Base-by-base conservation (phyloP, 225 moss, liverwort and hornwort species). In the Polytrichum commune region DNA sequence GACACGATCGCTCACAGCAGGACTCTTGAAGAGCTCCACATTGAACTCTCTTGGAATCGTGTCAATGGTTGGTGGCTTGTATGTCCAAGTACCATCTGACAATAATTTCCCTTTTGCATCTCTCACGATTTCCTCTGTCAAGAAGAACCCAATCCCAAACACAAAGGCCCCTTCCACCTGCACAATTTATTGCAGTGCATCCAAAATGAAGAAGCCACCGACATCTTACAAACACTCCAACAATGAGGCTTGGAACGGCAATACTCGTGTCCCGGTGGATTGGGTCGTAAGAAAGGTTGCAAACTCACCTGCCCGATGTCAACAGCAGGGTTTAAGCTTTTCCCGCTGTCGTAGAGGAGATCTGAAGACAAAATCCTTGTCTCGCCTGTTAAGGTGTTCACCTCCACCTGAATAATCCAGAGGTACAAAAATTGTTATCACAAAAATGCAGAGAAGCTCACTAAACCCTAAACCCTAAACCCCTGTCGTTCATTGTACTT, bases 91-190 rank as follows among this genome's bases (percentile, higher is more conserved):
- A 60, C 88, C 78, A 23, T 85, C 79, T 2, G 83, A 71, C 25
- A 86, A 56, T 1, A 90, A 66, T 73, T 76, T 84, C 30, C 93
- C 93, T 55, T 89, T 85, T 5, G 72, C 64, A 46, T 86, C 83
- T 38, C 78, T 80, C 65, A 78, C 70, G 2, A 76, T 58, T 18
- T 93, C 87, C 53, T 96, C 90, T 1, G 86, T 96, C 63, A 96
- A 7, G 13, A 65, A 80, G 63, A 65, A 93, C 24, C 93, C 93
- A 32, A 91, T 19, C 13, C 85, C 88, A 65, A 85, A 78, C 3
- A 93, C 73, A 62, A 91, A 96, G 8, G 91, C 79, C 2, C 95
- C 91, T 28, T 91, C 90, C 1, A 91, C 86, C 87, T 95, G 82
- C 66, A 74, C 19, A 74, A 28, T 16, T 38, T 46, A 33, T 35